Percentiles rank a stretch among this genome's conserved stretches.
These are phyloP conservation scores for Phanerodontia chrysosporium DNA, from an alignment of 768 basidiomycete species.

Conservation along the genomic window DNA sequence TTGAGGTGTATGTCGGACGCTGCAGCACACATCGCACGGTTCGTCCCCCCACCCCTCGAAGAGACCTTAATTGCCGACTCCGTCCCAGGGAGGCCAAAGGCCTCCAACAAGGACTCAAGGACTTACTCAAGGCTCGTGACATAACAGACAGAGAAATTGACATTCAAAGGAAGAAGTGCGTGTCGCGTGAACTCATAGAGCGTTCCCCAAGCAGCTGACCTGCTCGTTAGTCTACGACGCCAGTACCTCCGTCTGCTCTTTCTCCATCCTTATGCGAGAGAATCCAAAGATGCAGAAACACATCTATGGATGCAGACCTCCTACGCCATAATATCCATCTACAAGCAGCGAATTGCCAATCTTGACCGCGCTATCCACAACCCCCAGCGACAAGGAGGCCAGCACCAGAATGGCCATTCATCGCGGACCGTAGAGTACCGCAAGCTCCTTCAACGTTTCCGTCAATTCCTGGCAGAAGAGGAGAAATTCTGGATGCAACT, in stretches of 20 bases:
- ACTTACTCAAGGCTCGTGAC: conserved; percentile 64
- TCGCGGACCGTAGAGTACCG: conserved; percentile 77
- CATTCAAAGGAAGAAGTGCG: conserved; percentile 82
- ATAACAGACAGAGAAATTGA: conserved; percentile 88
- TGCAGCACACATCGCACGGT: conserved; percentile 36
- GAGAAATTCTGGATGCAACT: conserved; percentile 89
- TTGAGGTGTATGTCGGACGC: conserved; percentile 35
- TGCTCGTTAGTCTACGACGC: conserved; percentile 55
- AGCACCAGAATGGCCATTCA: conserved; percentile 22
- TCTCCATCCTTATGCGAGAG: conserved; percentile 61
- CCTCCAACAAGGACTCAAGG: conserved; percentile 71
- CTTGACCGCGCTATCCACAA: conserved; percentile 55
- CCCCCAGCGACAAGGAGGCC: conserved; percentile 28
- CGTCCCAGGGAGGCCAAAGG: conserved; percentile 69
- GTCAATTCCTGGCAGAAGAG: conserved; percentile 85
- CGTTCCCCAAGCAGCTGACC: conserved; percentile 18
- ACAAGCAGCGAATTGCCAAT: conserved; percentile 68
- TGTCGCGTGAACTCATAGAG: conserved; percentile 4
- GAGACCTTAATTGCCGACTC: conserved; percentile 13
- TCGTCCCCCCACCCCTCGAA: conserved; percentile 2
- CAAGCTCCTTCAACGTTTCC: conserved; percentile 83
- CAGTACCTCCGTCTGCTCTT: conserved; percentile 68
- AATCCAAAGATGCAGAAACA: conserved; percentile 76
- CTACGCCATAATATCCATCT: conserved; percentile 76
- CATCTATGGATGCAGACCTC: conserved; percentile 93